Evolutionary conservation across 768 basidiomycete species (phyloP).

Genomic region (Filobasidium floriforme): DNA sequence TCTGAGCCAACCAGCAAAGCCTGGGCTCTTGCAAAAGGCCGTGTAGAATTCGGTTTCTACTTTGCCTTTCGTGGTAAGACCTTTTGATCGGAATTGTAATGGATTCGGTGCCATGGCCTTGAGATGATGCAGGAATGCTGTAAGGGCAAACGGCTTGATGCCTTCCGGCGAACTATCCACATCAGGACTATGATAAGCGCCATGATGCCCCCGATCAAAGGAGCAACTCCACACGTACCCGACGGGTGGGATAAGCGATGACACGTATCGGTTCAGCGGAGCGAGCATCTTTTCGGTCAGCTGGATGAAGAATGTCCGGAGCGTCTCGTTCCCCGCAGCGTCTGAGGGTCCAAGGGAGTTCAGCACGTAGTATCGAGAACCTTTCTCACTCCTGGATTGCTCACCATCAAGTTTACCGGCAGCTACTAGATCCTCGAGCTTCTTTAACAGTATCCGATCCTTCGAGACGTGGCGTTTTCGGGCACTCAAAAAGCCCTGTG

Average conservation of each 20-base stretch:
- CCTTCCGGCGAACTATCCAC: conserved; percentile 7
- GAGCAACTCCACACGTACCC: conserved; percentile 19
- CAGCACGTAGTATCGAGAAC: not conserved
- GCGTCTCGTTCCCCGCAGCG: conserved; percentile 51
- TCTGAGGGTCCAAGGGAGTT: conserved; percentile 41
- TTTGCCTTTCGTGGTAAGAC: conserved; percentile 36
- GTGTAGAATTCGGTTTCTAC: conserved; percentile 44
- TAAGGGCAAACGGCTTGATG: conserved; percentile 42
- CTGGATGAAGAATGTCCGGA: conserved; percentile 74
- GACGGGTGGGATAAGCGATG: conserved; percentile 62
- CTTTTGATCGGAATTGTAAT: conserved; percentile 37
- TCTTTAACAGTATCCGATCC: conserved; percentile 65
- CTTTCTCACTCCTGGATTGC: not conserved
- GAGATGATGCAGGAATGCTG: conserved; percentile 39
- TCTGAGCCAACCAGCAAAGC: conserved; percentile 38
- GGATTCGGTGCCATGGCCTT: conserved; percentile 42
- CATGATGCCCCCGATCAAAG: not conserved
- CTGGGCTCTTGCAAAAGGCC: conserved; percentile 38
- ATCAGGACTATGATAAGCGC: not conserved
- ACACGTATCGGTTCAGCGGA: conserved; percentile 84
- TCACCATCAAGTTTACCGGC: conserved; percentile 43
- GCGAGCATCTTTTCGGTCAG: conserved; percentile 78
- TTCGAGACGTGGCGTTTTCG: conserved; percentile 80
- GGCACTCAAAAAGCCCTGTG: conserved; percentile 40
- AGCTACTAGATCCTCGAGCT: conserved; percentile 52